A percentile compares a stretch with the other conserved stretches of the same genome.
phyloP scores from a whole-genome alignment of 139 green algal genomes.

The Ettlia oleoabundans region DNA sequence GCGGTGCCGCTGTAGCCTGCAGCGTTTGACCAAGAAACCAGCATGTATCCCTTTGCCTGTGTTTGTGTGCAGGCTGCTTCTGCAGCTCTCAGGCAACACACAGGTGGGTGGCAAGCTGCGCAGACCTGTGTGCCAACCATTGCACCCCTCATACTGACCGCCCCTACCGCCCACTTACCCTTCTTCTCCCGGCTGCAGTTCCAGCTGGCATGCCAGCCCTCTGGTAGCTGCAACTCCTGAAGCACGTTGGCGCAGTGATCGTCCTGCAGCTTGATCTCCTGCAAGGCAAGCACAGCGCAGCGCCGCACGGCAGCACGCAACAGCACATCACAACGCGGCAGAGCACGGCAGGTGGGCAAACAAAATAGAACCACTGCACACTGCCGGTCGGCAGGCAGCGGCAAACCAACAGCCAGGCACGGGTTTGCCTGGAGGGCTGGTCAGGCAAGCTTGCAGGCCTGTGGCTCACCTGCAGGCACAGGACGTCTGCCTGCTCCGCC shows the following conservation, averaged over 20 bases:
- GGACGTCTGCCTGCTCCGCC: constrained; percentile 59
- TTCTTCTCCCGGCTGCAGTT: constrained; percentile 60
- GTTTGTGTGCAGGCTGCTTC: too few relatives aligned
- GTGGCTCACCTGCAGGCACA: constrained; percentile 51
- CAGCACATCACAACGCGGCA: background rate
- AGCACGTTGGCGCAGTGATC: constrained; percentile 40
- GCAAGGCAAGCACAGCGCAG: background rate
- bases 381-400: background rate
- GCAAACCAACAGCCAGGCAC: too few relatives aligned
- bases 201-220: constrained; percentile 58
- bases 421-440: background rate
- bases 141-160: too few relatives aligned
- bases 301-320: background rate
- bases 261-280: constrained; percentile 81
- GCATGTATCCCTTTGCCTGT: too few relatives aligned
- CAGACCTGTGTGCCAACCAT: too few relatives aligned
- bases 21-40: background rate
- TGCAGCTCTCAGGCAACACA: too few relatives aligned
- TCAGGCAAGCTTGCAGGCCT: background rate
- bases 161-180: constrained; percentile 10
- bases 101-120: too few relatives aligned
- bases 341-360: background rate
- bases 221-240: constrained; percentile 37
- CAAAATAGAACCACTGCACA: background rate
- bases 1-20: constrained; percentile 72